These are phyloP conservation scores for Aureobasidium vineae DNA, from an alignment of 2,329 filamentous ascomycete genomes.

Conservation along the genomic window DNA sequence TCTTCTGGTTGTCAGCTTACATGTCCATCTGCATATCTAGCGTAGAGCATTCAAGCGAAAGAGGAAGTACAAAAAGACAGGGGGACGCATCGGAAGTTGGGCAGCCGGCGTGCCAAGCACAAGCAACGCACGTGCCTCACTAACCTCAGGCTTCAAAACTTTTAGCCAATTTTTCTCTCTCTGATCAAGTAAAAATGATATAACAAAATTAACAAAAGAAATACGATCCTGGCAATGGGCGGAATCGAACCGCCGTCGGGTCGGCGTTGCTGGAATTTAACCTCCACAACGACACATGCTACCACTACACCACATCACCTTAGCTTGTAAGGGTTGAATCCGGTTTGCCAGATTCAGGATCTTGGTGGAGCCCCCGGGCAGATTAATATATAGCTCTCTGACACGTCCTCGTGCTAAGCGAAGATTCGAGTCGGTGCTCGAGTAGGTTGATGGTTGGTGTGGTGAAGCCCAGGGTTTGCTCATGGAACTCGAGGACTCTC, in stretches of 20 bases:
- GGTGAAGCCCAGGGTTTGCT: neutral
- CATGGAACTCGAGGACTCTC: neutral
- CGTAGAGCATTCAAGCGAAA: too few species aligned
- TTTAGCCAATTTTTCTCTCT: neutral
- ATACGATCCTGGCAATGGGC: neutral
- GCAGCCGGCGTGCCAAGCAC: neutral
- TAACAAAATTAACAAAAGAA: neutral
- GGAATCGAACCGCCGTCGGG: constrained; percentile 15
- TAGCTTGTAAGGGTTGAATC: constrained; percentile 15
- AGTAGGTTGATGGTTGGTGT: neutral
- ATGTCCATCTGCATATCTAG: too few species aligned
- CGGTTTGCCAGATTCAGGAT: constrained; percentile 9
- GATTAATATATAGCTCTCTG: neutral
- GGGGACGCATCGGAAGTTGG: neutral
- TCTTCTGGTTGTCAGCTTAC: too few species aligned
- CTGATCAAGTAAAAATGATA: neutral
- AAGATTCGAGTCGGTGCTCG: neutral
- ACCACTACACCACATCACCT: constrained; percentile 16
- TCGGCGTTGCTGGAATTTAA: constrained; percentile 12
- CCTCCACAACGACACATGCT: constrained; percentile 15
- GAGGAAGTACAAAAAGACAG: too few species aligned
- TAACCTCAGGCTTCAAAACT: neutral
- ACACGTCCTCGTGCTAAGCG: neutral
- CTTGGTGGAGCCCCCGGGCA: neutral
- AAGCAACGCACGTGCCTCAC: neutral